Evolutionary conservation across 371 early-diverging fungal species (phyloP), one percentile per base, ranked within the genome.

Genomic region (Circinella umbellata): DNA sequence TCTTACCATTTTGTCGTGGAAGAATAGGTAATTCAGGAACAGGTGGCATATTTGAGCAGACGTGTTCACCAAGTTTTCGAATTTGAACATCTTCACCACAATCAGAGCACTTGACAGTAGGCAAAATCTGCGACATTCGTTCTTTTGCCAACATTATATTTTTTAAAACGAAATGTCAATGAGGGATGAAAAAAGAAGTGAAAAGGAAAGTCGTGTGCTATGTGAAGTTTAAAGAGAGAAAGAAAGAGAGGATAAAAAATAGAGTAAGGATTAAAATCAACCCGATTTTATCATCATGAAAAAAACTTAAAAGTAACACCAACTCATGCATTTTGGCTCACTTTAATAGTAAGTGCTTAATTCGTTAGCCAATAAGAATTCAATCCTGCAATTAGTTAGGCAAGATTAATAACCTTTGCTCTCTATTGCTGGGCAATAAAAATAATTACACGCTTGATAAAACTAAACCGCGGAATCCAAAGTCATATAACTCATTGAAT

Each of bases 31-130:
- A 62, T 14, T 78, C 68, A 37, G 90, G 90, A 53, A 90, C 79
- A 48, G 86, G 79, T 14, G 89, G 89, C 62, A 82, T 82, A 61
- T 80, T 83, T 9, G 85, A 76, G 63, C 90, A 90, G 15, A 86
- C 73, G 69, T 90, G 90, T 54, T 87, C 86, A 49, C 86, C 85
- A 51, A 90, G 71, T 62, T 76, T 77, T 13, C 86, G 84, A 64
- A 88, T 84, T 61, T 84, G 84, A 37, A 90, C 85, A 66, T 85
- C 85, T 66, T 81, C 71, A 42, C 89, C 90, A 78, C 90, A 90
- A 69, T 88, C 88, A 53, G 87, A 84, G 71, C 90, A 90, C 66
- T 81, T 87, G 27, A 90, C 82, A 27, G 87, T 80, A 6, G 89
- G 88, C 47, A 90, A 68, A 42, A 90, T 73, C 71, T 90, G 88